A percentile compares a stretch with the other conserved stretches of the same genome.
These are phyloP conservation scores for Atkinsonella texensis DNA, from an alignment of 2,329 filamentous ascomycete genomes.

Conservation along the genomic window DNA sequence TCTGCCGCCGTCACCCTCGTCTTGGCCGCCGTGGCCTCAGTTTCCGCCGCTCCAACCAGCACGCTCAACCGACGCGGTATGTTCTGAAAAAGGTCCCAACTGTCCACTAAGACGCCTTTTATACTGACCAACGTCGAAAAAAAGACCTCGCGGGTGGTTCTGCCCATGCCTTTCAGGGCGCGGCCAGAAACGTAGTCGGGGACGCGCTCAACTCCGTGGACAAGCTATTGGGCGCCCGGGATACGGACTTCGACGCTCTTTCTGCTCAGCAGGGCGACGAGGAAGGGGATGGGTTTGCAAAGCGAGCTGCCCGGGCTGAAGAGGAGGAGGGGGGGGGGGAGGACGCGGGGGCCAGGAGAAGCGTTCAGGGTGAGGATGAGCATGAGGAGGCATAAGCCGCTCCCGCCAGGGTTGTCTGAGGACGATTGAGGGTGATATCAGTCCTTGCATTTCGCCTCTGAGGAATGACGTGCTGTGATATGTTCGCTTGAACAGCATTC, in stretches of 20 bases:
- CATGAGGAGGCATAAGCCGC: not conserved
- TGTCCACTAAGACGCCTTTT: no score
- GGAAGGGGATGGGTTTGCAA: not conserved
- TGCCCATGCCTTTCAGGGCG: not conserved
- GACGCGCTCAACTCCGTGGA: not conserved
- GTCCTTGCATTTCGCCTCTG: not conserved
- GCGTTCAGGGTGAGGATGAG: not conserved
- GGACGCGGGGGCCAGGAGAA: not conserved
- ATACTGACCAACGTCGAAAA: not conserved
- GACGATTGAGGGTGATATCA: no score
- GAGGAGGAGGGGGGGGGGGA: not conserved
- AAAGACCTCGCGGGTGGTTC: not conserved
- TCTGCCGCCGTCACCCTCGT: conserved; percentile 1
- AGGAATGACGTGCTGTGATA: not conserved
- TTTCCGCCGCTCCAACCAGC: conserved; percentile 2
- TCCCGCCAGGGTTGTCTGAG: no score
- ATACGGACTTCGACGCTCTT: not conserved
- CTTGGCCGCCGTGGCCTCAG: not conserved
- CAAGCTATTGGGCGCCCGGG: not conserved
- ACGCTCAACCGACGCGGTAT: not conserved
- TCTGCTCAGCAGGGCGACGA: not conserved
- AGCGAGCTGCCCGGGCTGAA: not conserved
- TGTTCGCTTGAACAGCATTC: not conserved
- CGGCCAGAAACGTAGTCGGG: not conserved
- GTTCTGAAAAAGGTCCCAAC: not conserved